These are phyloP conservation scores for Aspergillus flavus DNA, from an alignment of 2,329 filamentous ascomycete species.

Conservation along the genomic window DNA sequence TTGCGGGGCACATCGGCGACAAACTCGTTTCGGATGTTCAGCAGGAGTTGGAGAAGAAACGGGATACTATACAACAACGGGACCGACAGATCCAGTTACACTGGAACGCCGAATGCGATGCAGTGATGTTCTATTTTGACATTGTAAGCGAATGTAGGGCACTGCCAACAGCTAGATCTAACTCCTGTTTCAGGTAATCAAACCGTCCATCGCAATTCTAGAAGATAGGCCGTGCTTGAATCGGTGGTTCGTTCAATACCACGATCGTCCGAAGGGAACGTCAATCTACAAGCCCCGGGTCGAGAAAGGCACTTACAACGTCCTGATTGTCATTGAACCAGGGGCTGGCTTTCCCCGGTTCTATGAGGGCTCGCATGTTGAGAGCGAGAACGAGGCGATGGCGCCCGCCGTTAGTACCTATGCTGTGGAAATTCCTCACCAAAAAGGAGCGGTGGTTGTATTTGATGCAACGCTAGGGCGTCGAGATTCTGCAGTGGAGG, in stretches of 20 bases:
- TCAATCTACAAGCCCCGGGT: not conserved
- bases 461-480: slow-evolving; percentile 2
- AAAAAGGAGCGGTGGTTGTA: not conserved
- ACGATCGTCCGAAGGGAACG: not conserved
- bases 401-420: not conserved
- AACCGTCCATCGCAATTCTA: not conserved
- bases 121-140: not conserved
- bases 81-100: not conserved
- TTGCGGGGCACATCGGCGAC: not conserved
- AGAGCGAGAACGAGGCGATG: not conserved
- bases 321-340: not conserved
- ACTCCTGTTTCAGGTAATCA: not conserved
- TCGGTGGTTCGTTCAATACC: not conserved
- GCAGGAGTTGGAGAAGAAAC: not conserved
- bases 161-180: not conserved
- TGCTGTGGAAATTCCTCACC: not conserved
- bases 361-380: not conserved
- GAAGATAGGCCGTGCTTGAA: not conserved
- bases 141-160: not conserved
- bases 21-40: not conserved
- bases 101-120: not conserved
- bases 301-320: not conserved
- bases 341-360: not conserved
- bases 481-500: not conserved
- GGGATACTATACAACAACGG: not conserved